Conservation (phyloP, 2,329 filamentous ascomycete genomes). For the Nemania abortiva region DNA sequence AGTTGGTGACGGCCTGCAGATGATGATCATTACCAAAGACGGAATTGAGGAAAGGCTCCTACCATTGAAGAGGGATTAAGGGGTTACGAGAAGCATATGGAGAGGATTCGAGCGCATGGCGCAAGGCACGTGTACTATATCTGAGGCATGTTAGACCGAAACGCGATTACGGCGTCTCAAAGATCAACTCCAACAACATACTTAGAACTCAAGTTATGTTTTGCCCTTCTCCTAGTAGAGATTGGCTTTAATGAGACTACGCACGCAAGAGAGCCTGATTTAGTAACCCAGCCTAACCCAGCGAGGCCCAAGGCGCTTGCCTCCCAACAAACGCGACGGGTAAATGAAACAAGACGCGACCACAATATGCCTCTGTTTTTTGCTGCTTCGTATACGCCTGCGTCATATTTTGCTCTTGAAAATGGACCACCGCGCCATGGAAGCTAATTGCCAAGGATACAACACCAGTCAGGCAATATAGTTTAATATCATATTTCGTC, state of each 20-base stretch:
- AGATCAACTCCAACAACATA: constrained; percentile 4
- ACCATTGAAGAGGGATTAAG: constrained; percentile 90
- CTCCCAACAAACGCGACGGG: background rate
- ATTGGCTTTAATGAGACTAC: constrained; percentile 12
- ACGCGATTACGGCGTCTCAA: constrained; percentile 29
- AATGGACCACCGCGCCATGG: background rate
- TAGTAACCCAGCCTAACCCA: background rate
- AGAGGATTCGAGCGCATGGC: constrained; percentile 37
- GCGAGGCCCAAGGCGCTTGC: background rate
- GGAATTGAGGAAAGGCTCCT: constrained; percentile 89
- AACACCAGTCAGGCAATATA: too few species aligned
- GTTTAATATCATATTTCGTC: too few species aligned
- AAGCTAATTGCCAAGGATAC: background rate
- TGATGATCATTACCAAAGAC: constrained; percentile 89
- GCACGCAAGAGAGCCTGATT: background rate
- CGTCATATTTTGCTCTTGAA: background rate
- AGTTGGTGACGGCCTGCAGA: constrained; percentile 95
- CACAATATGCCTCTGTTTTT: constrained; percentile 2
- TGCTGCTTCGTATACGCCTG: background rate
- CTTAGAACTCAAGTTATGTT: background rate
- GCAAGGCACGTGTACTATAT: constrained; percentile 33
- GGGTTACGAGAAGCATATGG: constrained; percentile 8
- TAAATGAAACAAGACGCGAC: background rate
- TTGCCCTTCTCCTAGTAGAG: background rate
- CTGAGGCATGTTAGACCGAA: constrained; percentile 40